These are phyloP conservation scores for Fusarium staphyleae DNA, from an alignment of 2,329 filamentous ascomycete genomes.

Conservation along the genomic window DNA sequence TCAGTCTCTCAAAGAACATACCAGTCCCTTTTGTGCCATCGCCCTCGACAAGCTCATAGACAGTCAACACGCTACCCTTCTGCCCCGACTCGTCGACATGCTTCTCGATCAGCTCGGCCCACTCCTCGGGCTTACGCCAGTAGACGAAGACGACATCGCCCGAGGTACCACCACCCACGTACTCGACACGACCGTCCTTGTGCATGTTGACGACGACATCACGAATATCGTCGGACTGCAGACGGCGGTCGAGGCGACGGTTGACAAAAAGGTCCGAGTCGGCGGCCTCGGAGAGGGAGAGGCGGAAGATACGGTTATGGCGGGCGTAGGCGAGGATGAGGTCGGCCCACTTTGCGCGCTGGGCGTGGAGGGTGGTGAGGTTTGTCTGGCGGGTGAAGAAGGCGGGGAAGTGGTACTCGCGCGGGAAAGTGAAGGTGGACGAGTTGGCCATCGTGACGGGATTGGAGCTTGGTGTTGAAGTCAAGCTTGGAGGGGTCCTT, in stretches of 20 bases:
- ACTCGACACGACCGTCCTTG: constrained; percentile 70
- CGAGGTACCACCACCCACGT: constrained; percentile 53
- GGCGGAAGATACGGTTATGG: constrained; percentile 76
- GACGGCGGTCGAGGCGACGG: constrained; percentile 57
- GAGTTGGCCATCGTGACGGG: constrained; percentile 27
- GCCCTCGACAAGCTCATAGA: constrained; percentile 92
- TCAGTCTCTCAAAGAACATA: constrained; percentile 45
- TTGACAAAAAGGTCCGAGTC: constrained; percentile 66
- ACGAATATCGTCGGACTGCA: constrained; percentile 59
- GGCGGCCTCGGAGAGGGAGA: constrained; percentile 68
- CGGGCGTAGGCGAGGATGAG: constrained; percentile 86
- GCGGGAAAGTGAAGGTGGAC: constrained; percentile 62
- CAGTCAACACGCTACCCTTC: constrained; percentile 85
- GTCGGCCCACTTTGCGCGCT: constrained; percentile 84
- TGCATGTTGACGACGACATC: constrained; percentile 68
- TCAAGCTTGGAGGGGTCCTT: constrained; percentile 5
- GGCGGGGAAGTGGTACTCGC: constrained; percentile 77
- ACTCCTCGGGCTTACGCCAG: constrained; percentile 89
- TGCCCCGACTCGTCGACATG: constrained; percentile 91
- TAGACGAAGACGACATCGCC: constrained; percentile 72
- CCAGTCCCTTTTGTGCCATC: constrained; percentile 76
- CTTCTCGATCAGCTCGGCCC: constrained; percentile 77
- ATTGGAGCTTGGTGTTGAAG: constrained; percentile 7
- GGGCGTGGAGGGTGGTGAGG: constrained; percentile 73
- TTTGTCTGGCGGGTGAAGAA: constrained; percentile 87